Evolutionary conservation across 2,329 filamentous ascomycete genomes (phyloP).

Genomic region (Harringtonia lauricola): DNA sequence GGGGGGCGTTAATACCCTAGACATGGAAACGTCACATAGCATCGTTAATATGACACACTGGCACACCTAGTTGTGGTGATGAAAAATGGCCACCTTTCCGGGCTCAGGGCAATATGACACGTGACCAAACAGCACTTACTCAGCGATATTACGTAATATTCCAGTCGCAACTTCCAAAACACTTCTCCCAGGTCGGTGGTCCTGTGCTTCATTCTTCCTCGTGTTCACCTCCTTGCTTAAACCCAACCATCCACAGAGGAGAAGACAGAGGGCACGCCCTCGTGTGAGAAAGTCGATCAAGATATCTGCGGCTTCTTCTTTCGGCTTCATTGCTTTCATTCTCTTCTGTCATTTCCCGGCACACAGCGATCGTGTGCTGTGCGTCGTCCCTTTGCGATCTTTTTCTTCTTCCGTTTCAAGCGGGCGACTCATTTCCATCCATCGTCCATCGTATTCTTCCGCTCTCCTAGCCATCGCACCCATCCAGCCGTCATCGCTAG

Average conservation of each 20-base stretch:
- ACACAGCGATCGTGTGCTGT: neutral
- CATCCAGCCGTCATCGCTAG: neutral
- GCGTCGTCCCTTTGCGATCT: no score
- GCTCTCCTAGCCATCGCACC: neutral
- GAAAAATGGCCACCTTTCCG: no score
- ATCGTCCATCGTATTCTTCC: conserved; percentile 3
- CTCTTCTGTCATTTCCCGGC: neutral
- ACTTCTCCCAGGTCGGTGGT: no score
- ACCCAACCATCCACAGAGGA: neutral
- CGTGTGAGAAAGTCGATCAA: neutral
- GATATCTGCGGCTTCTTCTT: neutral
- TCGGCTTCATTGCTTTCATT: neutral
- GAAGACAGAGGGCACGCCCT: neutral
- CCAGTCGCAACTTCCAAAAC: no score
- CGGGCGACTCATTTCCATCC: neutral
- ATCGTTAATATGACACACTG: no score
- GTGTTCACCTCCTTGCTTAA: no score
- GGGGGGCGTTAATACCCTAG: neutral
- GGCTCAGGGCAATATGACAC: no score
- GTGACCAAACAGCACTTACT: no score
- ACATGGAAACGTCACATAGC: no score
- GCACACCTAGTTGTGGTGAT: no score
- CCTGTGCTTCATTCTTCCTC: neutral
- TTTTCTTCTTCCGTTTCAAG: conserved; percentile 1
- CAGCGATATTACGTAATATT: no score